Base-by-base conservation (phyloP, 208 protist species). In the Trichomonas vaginalis region DNA sequence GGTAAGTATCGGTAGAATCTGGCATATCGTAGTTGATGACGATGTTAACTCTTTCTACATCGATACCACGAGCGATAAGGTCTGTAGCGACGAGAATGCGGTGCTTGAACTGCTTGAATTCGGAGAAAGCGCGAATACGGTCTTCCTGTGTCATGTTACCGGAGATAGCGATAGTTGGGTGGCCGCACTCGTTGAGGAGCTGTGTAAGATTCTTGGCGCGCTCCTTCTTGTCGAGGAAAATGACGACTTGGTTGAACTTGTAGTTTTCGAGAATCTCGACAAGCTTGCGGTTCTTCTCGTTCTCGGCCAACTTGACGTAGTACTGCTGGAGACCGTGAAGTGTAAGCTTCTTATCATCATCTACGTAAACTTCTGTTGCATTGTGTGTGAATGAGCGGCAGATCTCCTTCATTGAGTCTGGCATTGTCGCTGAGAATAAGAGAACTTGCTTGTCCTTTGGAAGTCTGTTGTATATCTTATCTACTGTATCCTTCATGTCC, bases 1-100 rank as follows among this genome's bases (percentile, higher is more conserved):
- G 97, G 96, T 99, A 99, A 45, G 97, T 98, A 97, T 99, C 99
- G 49, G 96, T 27, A 97, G 98, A 97, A 23, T 98, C 98, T 45
- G 99, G 98, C 99, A 99, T 99, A 97, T 99, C 99, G 97, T 99
- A 99, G 97, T 99, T 70, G 82, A 99, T 98, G 48, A 99, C 99
- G 61, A 99, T 98, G 97, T 99, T 99, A 95, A 99, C 99, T 88
- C 98, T 97, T 96, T 99, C 98, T 96, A 99, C 99, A 97, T 99
- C 99, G 95, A 99, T 98, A 97, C 99, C 99, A 96, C 99, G 98
- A 86, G 98, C 99, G 96, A 99, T 99, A 62, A 99, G 97, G 97
- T 99, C 99, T 23, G 99, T 99, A 90, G 99, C 97, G 70, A 99
- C 99, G 87, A 99, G 97, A 95, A 99, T 99, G 92, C 99, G 97